Base-by-base conservation (phyloP, 2,329 filamentous ascomycete species). In the Stachybotrys chartarum region DNA sequence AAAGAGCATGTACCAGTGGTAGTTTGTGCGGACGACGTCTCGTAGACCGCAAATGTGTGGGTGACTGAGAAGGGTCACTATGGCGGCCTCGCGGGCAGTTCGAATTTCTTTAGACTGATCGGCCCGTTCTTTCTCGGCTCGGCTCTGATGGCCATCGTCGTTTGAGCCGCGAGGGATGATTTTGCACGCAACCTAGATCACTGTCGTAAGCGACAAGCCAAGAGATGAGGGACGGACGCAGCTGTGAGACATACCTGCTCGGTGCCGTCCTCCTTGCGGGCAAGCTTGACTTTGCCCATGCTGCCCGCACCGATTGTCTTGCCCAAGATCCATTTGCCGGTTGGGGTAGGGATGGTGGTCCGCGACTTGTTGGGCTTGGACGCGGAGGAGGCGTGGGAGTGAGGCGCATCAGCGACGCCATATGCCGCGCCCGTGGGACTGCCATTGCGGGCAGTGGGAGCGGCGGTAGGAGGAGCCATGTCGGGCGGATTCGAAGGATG, bases 1-100 rank as follows among this genome's bases (percentile, higher is more conserved):
- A 68, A 96, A 99, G 53, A 99, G 85, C 94, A 99, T 99, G 74
- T 99, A 99, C 94, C 94, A 99, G 73, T 99, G 94, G 70, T 97
- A 94, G 66, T 94, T 93, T 52, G 94, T 97, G 56, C 92, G 87
- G 55, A 97, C 88, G 30, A 97, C 91, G 74, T 99, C 94, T 61
- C 91, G 86, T 81, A 99, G 89, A 57, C 90, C 91, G 70, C 94
- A 97, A 56, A 99, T 95, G 68, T 96, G 95, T 14, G 93, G 94
- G 66, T 97, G 94, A 67, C 91, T 91, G 56, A 97, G 82, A 51
- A 99, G 84, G 30, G 90, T 96, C 59, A 97, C 93, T 67, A 99
- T 97, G 62, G 94, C 94, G 47, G 94, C 93, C 72, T 99, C 94
- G 67, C 94, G 85, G 46, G 93, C 91, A 14, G 94, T 97, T 56